Evolutionary conservation across 1,139 yeast genomes (phyloP), one percentile per base, ranked within the genome.

Genomic region (Candida smagusa): DNA sequence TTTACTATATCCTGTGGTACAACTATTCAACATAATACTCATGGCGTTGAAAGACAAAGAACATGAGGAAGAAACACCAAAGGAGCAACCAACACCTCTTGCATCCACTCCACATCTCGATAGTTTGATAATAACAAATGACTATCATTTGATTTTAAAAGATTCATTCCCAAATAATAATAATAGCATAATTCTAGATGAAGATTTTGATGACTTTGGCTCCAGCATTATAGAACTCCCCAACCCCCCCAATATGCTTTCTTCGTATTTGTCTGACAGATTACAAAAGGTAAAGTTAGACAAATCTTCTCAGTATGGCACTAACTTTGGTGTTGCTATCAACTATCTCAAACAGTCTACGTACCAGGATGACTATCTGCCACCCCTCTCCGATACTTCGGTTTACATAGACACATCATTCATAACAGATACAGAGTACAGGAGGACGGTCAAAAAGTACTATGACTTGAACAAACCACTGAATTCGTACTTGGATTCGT

Each of bases 101-200:
- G 24, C 29, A 6, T 23, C 26, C 4, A 23, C 9, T 23, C 12
- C 30, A 27, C 12, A 27, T 27, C 19, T 27, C 12, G 19, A 27
- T 7, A 12, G 19, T 27, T 9, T 30, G 6, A 22, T 38, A 7
- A 22, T 46, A 24, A 45, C 51, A 11, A 43, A 47, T 22, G 51
- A 47, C 31, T 47, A 38, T 26, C 52, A 48, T 29, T 24, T 46
- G 2, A 30, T 46, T n/a, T 41, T 32, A 9, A 35, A 32, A 12
- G 32, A 29, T 19, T 12, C 12, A 9, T 23, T 23, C 4, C 26
- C 26, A 9, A 23, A 23, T 6, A 9, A 29, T 9, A 35, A 22
- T 26, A 44, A 48, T 28, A 47, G 49, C 36, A 45, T 46, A 8
- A 38, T 46, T 7, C 12, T 44, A 2, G 46, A 39, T 19, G 46